These are phyloP conservation scores for Lachnellula cervina DNA, from an alignment of 2,329 filamentous ascomycete genomes.

Conservation along the genomic window DNA sequence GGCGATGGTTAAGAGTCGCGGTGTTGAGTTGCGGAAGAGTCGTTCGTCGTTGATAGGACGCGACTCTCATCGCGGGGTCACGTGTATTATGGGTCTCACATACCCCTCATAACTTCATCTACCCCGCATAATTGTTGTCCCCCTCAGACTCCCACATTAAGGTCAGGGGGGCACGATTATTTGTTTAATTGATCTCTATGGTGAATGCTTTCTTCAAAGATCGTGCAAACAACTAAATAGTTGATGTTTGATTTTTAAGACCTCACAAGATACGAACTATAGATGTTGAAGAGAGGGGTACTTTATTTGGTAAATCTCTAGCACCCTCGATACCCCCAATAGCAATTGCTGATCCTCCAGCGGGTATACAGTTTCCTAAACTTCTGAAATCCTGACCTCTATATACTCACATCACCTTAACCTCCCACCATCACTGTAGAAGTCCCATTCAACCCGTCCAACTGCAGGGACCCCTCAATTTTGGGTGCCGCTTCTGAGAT, in stretches of 20 bases:
- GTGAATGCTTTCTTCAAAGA: too few species aligned
- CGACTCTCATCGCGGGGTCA: neutral
- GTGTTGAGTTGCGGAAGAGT: neutral
- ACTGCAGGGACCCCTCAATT: constrained; percentile 18
- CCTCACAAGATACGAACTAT: too few species aligned
- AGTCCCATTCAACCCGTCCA: constrained; percentile 7
- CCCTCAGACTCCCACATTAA: too few species aligned
- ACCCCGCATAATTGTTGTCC: neutral
- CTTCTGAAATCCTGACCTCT: neutral
- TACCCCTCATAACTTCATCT: neutral
- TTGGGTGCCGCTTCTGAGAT: constrained; percentile 24
- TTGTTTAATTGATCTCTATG: neutral
- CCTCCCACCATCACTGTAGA: neutral
- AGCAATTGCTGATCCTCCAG: too few species aligned
- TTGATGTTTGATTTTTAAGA: too few species aligned
- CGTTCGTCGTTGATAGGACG: neutral
- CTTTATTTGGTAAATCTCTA: neutral
- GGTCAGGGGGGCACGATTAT: too few species aligned
- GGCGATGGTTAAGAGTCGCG: neutral
- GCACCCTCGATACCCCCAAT: neutral
- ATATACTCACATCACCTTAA: neutral
- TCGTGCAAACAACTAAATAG: too few species aligned
- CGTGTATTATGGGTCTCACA: neutral
- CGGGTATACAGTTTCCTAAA: neutral
- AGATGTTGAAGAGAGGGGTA: too few species aligned